Evolutionary conservation across 2,329 filamentous ascomycete genomes (phyloP), one percentile per base, ranked within the genome.

Genomic region (Claviceps sp.): DNA sequence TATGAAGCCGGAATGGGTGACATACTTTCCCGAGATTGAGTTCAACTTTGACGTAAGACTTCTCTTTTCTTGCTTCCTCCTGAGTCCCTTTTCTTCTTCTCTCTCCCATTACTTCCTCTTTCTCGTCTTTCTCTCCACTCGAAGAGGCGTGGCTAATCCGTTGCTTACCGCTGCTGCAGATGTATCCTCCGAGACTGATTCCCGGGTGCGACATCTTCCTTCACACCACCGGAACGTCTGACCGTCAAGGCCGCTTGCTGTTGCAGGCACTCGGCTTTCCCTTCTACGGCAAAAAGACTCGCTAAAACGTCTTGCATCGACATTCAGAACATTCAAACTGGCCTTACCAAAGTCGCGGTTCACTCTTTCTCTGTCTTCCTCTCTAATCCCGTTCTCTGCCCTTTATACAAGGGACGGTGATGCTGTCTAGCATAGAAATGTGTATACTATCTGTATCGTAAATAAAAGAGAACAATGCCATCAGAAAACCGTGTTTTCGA

Each of bases 21-120:
- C 85, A 49, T 73, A 87, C 58, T 98, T 97, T 71, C 93, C 93
- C 0, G 93, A 98, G 72, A 80, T 98, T 46, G 90, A 96, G 69
- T 81, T 89, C 61, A 96, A 95, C 72, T 95, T 93, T 64, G 88
- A 95, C 70, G 89, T 95, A 71, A 77, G 87, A 48, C 30, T 34
- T 24, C 7, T 9, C 1, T 20, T 9, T 42, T 42, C 20, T 26
- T 18, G 18, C 13, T 26, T 78, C 37, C 14, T 37, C 3, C 7
- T 14, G 2, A 3, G 11, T 36, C 4, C 5, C 5, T 7, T 51
- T 24, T 38, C 26, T 16, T 42, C 5, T 43, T 22, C 13, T 22
- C 20, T 18, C 24, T 34, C 22, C 14, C 9, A 4, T 13, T n/a
- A 14, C 3, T n/a, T 30, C 4, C 20, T 26, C n/a, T n/a, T 24